Conservation (phyloP, 495 filamentous ascomycete genomes). For the Bacidia rubella region DNA sequence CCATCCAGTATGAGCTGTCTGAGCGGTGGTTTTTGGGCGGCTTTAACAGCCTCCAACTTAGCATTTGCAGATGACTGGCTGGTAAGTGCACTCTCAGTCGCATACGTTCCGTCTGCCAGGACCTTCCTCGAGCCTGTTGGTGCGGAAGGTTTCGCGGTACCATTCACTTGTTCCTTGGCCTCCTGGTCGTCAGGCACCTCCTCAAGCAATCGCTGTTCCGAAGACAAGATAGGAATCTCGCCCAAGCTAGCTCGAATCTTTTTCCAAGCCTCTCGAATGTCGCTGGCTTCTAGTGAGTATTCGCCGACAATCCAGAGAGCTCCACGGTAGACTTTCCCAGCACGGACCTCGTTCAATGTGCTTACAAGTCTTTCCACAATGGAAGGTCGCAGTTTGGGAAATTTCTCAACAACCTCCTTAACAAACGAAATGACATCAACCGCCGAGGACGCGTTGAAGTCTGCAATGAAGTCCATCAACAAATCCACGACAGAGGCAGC, state of each 20-base stretch:
- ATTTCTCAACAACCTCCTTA: constrained; percentile 98
- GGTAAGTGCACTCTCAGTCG: constrained; percentile 90
- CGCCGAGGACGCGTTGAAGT: constrained; percentile 93
- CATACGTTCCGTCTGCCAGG: constrained; percentile 92
- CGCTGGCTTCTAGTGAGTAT: constrained; percentile 83
- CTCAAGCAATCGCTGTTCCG: constrained; percentile 82
- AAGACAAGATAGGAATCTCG: constrained; percentile 93
- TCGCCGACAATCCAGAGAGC: constrained; percentile 97
- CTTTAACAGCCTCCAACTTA: constrained; percentile 90
- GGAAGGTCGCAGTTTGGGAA: constrained; percentile 72
- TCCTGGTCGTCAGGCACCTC: constrained; percentile 59
- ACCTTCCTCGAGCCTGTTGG: constrained; percentile 81
- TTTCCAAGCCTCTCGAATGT: constrained; percentile 97
- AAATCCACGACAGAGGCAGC: constrained; percentile 92
- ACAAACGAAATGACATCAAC: constrained; percentile 98
- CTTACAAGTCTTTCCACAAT: constrained; percentile 83
- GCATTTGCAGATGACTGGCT: constrained; percentile 81
- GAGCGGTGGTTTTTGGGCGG: constrained; percentile 90
- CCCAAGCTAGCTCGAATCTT: constrained; percentile 85
- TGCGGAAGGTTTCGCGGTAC: constrained; percentile 58
- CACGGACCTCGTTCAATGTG: constrained; percentile 84
- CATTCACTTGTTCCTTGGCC: constrained; percentile 63
- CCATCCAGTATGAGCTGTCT: constrained; percentile 92
- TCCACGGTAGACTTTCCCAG: constrained; percentile 93
- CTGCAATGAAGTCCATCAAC: constrained; percentile 98